phyloP scores from a whole-genome alignment of 1,139 yeast genomes.

The Pichia sp. region DNA sequence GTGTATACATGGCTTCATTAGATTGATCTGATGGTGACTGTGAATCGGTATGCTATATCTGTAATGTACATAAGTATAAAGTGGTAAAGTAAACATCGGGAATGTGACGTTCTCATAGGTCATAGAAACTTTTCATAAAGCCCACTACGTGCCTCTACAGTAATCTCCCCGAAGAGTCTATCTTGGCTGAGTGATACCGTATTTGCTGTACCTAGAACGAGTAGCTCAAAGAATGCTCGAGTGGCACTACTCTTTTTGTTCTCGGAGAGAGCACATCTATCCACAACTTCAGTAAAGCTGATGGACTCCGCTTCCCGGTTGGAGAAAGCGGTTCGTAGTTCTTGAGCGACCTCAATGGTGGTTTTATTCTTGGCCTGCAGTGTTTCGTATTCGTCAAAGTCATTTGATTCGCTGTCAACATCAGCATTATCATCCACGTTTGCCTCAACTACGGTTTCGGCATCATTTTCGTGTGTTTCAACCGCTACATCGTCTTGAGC shows the following conservation, averaged over 20 bases:
- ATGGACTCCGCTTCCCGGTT: not conserved
- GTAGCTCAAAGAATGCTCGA: slow-evolving; percentile 71
- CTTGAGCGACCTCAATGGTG: slow-evolving; percentile 50
- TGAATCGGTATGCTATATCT: no score
- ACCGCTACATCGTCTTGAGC: no score
- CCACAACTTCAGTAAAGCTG: slow-evolving; percentile 2
- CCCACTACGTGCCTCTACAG: slow-evolving; percentile 43
- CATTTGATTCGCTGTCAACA: no score
- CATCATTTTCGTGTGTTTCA: no score
- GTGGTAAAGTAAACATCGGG: not conserved
- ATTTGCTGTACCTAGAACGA: slow-evolving; percentile 76
- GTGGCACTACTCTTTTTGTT: slow-evolving; percentile 37
- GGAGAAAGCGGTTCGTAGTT: slow-evolving; percentile 29
- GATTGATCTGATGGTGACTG: no score
- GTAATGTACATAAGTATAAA: no score
- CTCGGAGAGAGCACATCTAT: slow-evolving; percentile 12
- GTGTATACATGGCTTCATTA: no score
- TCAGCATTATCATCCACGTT: no score
- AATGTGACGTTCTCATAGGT: not conserved
- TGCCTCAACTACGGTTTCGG: no score
- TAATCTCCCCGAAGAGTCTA: slow-evolving; percentile 53
- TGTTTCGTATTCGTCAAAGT: slow-evolving; percentile 5
- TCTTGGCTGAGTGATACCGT: slow-evolving; percentile 59
- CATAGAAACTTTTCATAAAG: slow-evolving; percentile 33
- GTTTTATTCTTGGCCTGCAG: slow-evolving; percentile 30